Base-by-base conservation (phyloP, 164 flowering plant genomes). In the Berberis vulgaris region DNA sequence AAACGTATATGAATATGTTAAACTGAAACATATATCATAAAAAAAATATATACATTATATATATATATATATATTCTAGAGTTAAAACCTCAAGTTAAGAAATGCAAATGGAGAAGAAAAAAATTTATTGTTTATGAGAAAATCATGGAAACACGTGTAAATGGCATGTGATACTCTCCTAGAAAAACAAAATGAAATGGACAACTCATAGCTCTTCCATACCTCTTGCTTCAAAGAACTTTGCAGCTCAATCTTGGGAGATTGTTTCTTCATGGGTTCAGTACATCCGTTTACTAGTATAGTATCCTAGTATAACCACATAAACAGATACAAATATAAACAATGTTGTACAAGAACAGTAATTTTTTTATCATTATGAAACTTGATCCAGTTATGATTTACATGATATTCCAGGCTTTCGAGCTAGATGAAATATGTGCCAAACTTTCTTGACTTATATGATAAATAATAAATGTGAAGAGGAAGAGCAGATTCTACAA, bases 201-300 rank as follows among this genome's bases (percentile, higher is more conserved):
- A 45, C 7, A 43, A 55, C 43, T 40, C 54, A 62, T 41, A 60
- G 64, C 6, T 49, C 65, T 56, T 57, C 45, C 68, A 65, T 80
- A 93, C 98, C 92, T 93, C 98, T 81, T 83, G 84, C 79, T 86
- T 84, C 78, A 93, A 72, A 71, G 84, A 83, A 73, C 60, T 74
- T n/a, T 80, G 87, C 26, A 75, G 76, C 60, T 77, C 75, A 43
- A 66, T 63, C 8, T 57, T 68, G 4, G 86, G 85, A 61, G 76
- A 79, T 44, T 70, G 65, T 59, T 80, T 77, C 70, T 72, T 77
- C 68, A 65, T 74, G 58, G 72, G 43, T 67, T 73, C 75, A 44
- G n/a, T 47, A 68, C 54, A 8, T 47, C 69, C 73, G 58, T 69
- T 65, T 44, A 63, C 40, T n/a, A 69, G 71, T 65, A 69, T 81